A percentile compares a stretch with the other conserved stretches of the same genome.
phyloP scores from a whole-genome alignment of 768 basidiomycete genomes.

The Trametes maxima region DNA sequence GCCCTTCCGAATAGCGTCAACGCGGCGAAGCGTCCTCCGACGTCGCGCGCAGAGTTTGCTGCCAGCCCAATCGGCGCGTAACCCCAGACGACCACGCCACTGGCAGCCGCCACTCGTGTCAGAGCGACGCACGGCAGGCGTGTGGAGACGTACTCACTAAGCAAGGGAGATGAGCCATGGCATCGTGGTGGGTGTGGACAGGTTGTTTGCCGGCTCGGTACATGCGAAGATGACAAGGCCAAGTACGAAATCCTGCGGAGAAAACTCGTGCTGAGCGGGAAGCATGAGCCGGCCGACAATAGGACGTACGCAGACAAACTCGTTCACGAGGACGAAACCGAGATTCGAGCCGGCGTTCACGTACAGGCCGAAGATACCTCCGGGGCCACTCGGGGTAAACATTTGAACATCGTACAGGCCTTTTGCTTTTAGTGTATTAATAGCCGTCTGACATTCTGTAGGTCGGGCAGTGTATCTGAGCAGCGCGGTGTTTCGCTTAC shows the following conservation, averaged over 20 bases:
- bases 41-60: conserved; percentile 68
- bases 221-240: conserved; percentile 53
- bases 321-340: conserved; percentile 52
- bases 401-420: conserved; percentile 29
- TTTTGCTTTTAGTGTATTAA: conserved; percentile 26
- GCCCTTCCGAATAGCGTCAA: conserved; percentile 60
- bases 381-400: conserved; percentile 36
- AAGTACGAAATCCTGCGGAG: conserved; percentile 43
- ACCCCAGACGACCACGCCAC: conserved; percentile 62
- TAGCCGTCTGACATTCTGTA: conserved; percentile 32
- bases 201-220: conserved; percentile 60
- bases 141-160: conserved; percentile 48
- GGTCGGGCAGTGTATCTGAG: conserved; percentile 24
- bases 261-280: not conserved
- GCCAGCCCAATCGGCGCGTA: conserved; percentile 56
- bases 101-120: conserved; percentile 25
- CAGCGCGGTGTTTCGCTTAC: conserved; percentile 31
- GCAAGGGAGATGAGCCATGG: conserved; percentile 58
- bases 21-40: conserved; percentile 64
- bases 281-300: not conserved
- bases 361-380: conserved; percentile 57
- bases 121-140: not conserved
- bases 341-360: conserved; percentile 46
- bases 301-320: conserved; percentile 53
- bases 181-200: conserved; percentile 53